A percentile compares a stretch with the other conserved stretches of the same genome.
These are phyloP conservation scores for Rosa multiflora DNA, from an alignment of 306 rosid species.

Conservation along the genomic window DNA sequence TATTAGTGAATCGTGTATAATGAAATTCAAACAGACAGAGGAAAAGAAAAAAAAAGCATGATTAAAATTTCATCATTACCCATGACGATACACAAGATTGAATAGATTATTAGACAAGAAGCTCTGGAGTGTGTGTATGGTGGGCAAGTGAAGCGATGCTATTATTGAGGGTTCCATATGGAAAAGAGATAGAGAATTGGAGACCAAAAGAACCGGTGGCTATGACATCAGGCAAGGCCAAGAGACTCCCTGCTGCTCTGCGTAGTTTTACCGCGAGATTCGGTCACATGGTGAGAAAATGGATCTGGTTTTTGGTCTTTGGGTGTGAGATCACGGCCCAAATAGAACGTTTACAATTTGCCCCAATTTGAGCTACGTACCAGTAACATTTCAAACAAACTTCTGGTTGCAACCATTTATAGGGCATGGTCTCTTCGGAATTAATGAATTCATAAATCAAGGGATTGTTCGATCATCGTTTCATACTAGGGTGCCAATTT, in stretches of 20 bases:
- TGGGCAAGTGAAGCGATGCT: not conserved
- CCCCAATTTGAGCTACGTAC: not conserved
- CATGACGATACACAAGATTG: conserved; percentile 1
- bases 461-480: too few species aligned
- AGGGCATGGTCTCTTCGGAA: too few species aligned
- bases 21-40: not conserved
- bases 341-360: not conserved
- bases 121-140: not conserved
- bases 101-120: not conserved
- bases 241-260: not conserved
- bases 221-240: not conserved
- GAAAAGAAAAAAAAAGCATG: not conserved
- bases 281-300: not conserved
- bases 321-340: not conserved
- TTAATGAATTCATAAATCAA: too few species aligned
- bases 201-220: conserved; percentile 27
- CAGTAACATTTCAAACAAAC: too few species aligned
- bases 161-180: not conserved
- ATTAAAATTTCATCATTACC: conserved; percentile 2
- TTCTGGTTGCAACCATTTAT: too few species aligned
- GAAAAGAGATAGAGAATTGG: not conserved
- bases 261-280: not conserved
- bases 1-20: not conserved
- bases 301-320: not conserved
- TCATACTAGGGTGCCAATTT: too few species aligned